phyloP scores from a whole-genome alignment of 768 basidiomycete genomes.

The Lactarius sp. region DNA sequence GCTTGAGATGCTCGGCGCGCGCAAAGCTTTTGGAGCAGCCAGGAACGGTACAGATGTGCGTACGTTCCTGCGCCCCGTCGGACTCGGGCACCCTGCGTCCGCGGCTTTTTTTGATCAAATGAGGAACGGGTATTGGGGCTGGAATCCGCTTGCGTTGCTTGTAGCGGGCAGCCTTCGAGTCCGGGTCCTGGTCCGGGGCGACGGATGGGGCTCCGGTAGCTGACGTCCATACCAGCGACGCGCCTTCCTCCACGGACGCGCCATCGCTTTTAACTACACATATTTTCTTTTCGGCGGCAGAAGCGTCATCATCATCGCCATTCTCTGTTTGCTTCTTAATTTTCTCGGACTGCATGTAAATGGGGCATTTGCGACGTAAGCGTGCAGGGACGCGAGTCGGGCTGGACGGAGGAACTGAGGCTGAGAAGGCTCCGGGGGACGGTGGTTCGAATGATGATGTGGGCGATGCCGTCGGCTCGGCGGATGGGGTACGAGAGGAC shows the following conservation, averaged over 20 bases:
- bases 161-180: neutral
- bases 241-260: neutral
- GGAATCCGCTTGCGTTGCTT: neutral
- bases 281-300: neutral
- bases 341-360: neutral
- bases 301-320: neutral
- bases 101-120: conserved; percentile 74
- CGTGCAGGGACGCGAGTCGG: conserved; percentile 18
- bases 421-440: neutral
- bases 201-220: neutral
- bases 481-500: conserved; percentile 17
- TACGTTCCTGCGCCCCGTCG: conserved; percentile 37
- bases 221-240: neutral
- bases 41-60: conserved; percentile 60
- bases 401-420: neutral
- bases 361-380: conserved; percentile 18
- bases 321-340: neutral
- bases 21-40: conserved; percentile 79
- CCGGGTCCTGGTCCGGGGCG: neutral
- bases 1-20: conserved; percentile 74
- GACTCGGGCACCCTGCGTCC: conserved; percentile 61
- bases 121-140: conserved; percentile 65
- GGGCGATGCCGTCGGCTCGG: conserved; percentile 1
- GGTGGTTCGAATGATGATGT: neutral
- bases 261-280: neutral